Evolutionary conservation across 192 early-diverging fungal species (phyloP).

Genomic region (Entophlyctis helioformis): DNA sequence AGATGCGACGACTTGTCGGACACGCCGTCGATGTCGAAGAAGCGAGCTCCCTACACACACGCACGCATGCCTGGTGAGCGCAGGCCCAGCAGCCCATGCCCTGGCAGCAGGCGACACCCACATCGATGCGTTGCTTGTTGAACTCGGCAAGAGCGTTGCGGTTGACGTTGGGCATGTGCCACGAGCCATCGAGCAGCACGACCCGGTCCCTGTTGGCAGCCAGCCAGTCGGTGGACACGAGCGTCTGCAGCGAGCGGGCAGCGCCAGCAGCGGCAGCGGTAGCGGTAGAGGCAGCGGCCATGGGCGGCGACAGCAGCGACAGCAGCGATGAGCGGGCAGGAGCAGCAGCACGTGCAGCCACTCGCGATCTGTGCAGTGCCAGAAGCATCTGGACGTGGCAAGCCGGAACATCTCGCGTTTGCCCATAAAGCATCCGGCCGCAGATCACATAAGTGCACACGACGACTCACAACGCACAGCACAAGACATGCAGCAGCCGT

Average conservation of each 20-base stretch:
- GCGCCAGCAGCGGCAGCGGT: no score
- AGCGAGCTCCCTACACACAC: conserved; percentile 46
- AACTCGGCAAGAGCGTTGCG: conserved; percentile 31
- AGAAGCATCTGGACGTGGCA: no score
- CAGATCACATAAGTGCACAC: no score
- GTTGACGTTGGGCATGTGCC: conserved; percentile 72
- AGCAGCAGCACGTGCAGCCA: no score
- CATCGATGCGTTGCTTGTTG: background rate
- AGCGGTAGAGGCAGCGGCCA: no score
- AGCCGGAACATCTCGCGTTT: no score
- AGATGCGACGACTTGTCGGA: conserved; percentile 57
- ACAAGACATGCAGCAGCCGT: conserved; percentile 5
- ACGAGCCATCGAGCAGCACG: conserved; percentile 80
- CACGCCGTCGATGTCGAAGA: conserved; percentile 84
- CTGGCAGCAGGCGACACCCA: background rate
- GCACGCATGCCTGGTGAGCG: no score
- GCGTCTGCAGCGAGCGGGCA: conserved; percentile 1
- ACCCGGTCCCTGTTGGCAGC: conserved; percentile 43
- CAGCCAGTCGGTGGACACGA: conserved; percentile 53
- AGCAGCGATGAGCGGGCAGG: no score
- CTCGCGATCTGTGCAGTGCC: no score
- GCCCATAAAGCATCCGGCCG: no score
- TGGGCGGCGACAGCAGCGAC: no score
- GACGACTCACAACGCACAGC: no score
- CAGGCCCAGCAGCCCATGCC: background rate